These are phyloP conservation scores for Xylaria sp. DNA, from an alignment of 2,329 filamentous ascomycete genomes.

Conservation along the genomic window DNA sequence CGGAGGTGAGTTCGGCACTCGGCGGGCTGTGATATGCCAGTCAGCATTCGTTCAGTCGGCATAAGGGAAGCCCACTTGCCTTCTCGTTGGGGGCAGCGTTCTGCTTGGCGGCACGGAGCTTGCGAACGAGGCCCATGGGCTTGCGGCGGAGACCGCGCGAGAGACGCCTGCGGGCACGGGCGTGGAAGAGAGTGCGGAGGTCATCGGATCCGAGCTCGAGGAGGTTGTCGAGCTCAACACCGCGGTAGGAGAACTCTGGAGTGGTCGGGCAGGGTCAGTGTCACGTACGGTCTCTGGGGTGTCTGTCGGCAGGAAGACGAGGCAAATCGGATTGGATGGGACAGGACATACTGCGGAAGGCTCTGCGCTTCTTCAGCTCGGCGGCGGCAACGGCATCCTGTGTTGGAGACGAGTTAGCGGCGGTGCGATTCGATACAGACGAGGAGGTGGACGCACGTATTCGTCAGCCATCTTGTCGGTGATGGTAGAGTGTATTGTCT, in stretches of 20 bases:
- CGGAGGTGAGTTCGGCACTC: slow-evolving; percentile 80
- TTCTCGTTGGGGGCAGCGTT: slow-evolving; percentile 97
- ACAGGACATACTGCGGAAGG: slow-evolving; percentile 37
- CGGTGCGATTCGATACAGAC: neutral
- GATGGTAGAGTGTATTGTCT: slow-evolving; percentile 17
- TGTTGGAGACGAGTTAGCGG: slow-evolving; percentile 17
- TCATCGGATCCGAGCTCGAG: slow-evolving; percentile 98
- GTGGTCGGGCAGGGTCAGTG: slow-evolving; percentile 81
- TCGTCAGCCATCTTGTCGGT: slow-evolving; percentile 39
- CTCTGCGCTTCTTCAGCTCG: slow-evolving; percentile 90
- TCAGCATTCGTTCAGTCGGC: slow-evolving; percentile 6
- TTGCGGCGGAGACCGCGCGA: slow-evolving; percentile 99
- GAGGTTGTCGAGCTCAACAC: slow-evolving; percentile 99
- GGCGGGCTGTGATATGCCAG: slow-evolving; percentile 24
- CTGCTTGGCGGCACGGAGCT: slow-evolving; percentile 99
- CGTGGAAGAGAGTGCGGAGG: slow-evolving; percentile 99
- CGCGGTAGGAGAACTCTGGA: slow-evolving; percentile 96
- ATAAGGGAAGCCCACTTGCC: slow-evolving; percentile 8
- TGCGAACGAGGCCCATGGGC: slow-evolving; percentile 99
- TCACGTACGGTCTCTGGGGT: slow-evolving; percentile 10
- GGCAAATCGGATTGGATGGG: neutral
- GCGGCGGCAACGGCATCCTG: slow-evolving; percentile 98
- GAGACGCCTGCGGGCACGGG: slow-evolving; percentile 97
- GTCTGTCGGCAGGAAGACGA: no score
- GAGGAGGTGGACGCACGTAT: slow-evolving; percentile 26